phyloP scores from a whole-genome alignment of 2,329 filamentous ascomycete species.

The Pyrenochaeta sp. region DNA sequence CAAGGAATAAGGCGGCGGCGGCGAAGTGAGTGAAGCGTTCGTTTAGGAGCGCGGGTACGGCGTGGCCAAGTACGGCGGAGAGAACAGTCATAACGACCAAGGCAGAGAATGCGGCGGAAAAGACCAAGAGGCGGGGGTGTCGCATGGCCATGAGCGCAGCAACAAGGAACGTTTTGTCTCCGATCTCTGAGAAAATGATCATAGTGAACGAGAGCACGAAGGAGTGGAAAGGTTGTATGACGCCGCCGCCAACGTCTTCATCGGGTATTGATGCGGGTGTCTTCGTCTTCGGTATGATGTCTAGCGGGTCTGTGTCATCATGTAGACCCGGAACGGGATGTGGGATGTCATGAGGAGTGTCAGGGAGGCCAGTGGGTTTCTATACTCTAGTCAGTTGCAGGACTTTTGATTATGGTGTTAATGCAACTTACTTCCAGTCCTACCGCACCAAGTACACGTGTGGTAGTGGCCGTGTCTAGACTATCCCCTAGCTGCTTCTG shows the following conservation, averaged over 20 bases:
- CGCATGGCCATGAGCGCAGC: conserved; percentile 99
- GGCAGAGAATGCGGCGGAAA: conserved; percentile 91
- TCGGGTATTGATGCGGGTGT: conserved; percentile 26
- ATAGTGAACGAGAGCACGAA: conserved; percentile 93
- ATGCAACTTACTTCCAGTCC: conserved; percentile 46
- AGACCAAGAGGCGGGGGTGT: conserved; percentile 90
- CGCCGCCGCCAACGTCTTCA: conserved; percentile 62
- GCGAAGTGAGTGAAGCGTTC: conserved; percentile 90
- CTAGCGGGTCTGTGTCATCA: conserved; percentile 67
- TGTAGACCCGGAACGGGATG: conserved; percentile 72
- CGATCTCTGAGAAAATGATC: conserved; percentile 96
- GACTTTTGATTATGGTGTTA: background rate
- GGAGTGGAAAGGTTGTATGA: conserved; percentile 85
- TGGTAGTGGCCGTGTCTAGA: conserved; percentile 13
- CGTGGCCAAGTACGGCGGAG: conserved; percentile 90
- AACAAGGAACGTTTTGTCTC: conserved; percentile 98
- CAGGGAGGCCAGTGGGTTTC: conserved; percentile 84
- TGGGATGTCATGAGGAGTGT: conserved; percentile 77
- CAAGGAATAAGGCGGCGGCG: conserved; percentile 83
- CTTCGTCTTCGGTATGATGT: conserved; percentile 38
- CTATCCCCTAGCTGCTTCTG: conserved; percentile 64
- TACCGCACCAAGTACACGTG: conserved; percentile 44
- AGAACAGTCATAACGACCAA: conserved; percentile 94
- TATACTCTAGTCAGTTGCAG: conserved; percentile 44
- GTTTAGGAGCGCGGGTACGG: conserved; percentile 87